These are phyloP conservation scores for Collybiopsis luxurians DNA, from an alignment of 768 basidiomycete species.

Conservation along the genomic window DNA sequence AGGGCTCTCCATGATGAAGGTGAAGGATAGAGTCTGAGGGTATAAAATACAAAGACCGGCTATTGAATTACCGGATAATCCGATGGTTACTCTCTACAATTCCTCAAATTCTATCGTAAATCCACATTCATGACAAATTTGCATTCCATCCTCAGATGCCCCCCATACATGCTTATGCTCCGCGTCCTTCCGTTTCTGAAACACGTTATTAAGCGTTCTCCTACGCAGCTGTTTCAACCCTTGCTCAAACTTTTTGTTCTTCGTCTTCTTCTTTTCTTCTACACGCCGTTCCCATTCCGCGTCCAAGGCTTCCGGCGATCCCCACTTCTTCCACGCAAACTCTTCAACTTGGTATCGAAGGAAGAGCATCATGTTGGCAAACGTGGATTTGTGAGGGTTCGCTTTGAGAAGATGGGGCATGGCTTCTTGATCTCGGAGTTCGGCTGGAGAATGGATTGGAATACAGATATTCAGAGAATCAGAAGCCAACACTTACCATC, in stretches of 20 bases:
- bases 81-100: slow-evolving; percentile 36
- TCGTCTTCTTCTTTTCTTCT: slow-evolving; percentile 83
- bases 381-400: slow-evolving; percentile 93
- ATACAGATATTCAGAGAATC: background rate
- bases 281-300: slow-evolving; percentile 79
- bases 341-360: slow-evolving; percentile 92
- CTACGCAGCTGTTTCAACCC: slow-evolving; percentile 79
- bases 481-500: slow-evolving; percentile 57
- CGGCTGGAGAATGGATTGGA: slow-evolving; percentile 53
- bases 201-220: slow-evolving; percentile 85
- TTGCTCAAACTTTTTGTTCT: slow-evolving; percentile 94
- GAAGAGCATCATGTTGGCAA: slow-evolving; percentile 99
- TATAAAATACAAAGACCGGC: slow-evolving; percentile 8
- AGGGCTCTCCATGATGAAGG: slow-evolving; percentile 26
- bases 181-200: slow-evolving; percentile 82
- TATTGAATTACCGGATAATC: background rate
- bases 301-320: slow-evolving; percentile 87
- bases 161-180: slow-evolving; percentile 89
- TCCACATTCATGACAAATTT: slow-evolving; percentile 87
- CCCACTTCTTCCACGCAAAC: slow-evolving; percentile 99
- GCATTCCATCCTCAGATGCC: slow-evolving; percentile 53
- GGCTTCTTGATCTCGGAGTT: slow-evolving; percentile 87
- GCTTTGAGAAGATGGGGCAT: slow-evolving; percentile 93
- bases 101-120: slow-evolving; percentile 90
- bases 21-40: slow-evolving; percentile 16